These are phyloP conservation scores for Eutrema heterophyllum DNA, from an alignment of 345 rosid species.

Conservation along the genomic window DNA sequence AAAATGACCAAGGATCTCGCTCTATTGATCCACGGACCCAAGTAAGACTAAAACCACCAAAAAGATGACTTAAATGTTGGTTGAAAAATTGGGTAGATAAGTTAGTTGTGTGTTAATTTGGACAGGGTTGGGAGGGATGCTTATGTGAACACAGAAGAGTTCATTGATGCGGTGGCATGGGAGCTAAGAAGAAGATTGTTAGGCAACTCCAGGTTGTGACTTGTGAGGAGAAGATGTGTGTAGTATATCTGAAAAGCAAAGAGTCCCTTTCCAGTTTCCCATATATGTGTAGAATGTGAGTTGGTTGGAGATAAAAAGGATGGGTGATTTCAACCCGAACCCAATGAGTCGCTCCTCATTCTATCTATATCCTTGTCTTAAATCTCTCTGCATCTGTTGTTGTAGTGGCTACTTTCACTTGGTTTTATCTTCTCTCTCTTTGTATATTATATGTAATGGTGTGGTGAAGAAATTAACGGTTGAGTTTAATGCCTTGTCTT, in stretches of 20 bases:
- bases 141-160: slow-evolving; percentile 64
- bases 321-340: no score
- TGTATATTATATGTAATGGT: no score
- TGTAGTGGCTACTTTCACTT: background rate
- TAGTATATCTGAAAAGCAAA: background rate
- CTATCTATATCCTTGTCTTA: background rate
- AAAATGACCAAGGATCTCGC: slow-evolving; percentile 91
- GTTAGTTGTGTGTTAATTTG: background rate
- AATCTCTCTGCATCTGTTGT: background rate
- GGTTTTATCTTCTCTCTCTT: background rate
- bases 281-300: no score
- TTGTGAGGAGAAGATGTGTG: slow-evolving; percentile 13
- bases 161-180: slow-evolving; percentile 66
- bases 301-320: no score
- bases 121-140: slow-evolving; percentile 47
- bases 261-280: background rate
- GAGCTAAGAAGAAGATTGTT: slow-evolving; percentile 47
- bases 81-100: background rate
- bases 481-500: background rate
- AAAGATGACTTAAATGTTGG: background rate
- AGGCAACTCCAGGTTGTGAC: slow-evolving; percentile 39
- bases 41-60: slow-evolving; percentile 29
- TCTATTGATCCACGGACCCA: slow-evolving; percentile 56
- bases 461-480: slow-evolving; percentile 15
- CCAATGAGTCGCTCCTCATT: no score